Evolutionary conservation across 106 monocot genomes (phyloP), one percentile per base, ranked within the genome.

Genomic region (Posidonia australis): DNA sequence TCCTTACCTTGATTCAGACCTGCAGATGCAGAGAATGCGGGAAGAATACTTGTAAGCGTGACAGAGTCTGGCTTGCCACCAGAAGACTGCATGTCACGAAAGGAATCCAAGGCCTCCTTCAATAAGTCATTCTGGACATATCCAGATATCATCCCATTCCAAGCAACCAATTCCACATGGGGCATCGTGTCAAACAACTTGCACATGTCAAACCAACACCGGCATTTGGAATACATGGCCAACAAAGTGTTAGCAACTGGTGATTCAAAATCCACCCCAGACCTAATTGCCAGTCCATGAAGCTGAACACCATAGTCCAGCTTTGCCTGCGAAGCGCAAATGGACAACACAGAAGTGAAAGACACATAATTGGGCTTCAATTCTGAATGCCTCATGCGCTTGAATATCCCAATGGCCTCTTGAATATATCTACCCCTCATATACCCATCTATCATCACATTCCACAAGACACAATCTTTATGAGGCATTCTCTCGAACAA

Each of bases 361-460:
- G 90, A 78, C 5, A 81, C 84, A 62, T 74, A 78, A 73, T 85
- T 87, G 1, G 78, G 82, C 11, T 20, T 42, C 47, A 5, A 54
- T 16, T 19, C 44, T 10, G 73, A 66, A 11, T 25, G 68, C 58
- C 82, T 80, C 96, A 90, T 90, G n/a, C 48, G 51, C 52, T 41
- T 27, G 32, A 98, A 98, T 14, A 98, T 41, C n/a, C 20, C 51
- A 42, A 85, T 36, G 18, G 84, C 82, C 21, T 80, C 72, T n/a
- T 31, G 18, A 0, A 47, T 16, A 70, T 77, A 76, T 45, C 76
- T 76, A 66, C 32, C 64, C 43, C 69, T 82, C 18, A 74, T 70
- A 77, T 83, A 91, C 48, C 83, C 84, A 72, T 88, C 79, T 44
- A 98, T 79, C 87, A 98, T 91, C 20, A 85, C 87, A 77, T 98